Percentiles rank a stretch among this genome's conserved stretches.
phyloP scores from a whole-genome alignment of 495 filamentous ascomycete species.

The Rostrohypoxylon terebratum region DNA sequence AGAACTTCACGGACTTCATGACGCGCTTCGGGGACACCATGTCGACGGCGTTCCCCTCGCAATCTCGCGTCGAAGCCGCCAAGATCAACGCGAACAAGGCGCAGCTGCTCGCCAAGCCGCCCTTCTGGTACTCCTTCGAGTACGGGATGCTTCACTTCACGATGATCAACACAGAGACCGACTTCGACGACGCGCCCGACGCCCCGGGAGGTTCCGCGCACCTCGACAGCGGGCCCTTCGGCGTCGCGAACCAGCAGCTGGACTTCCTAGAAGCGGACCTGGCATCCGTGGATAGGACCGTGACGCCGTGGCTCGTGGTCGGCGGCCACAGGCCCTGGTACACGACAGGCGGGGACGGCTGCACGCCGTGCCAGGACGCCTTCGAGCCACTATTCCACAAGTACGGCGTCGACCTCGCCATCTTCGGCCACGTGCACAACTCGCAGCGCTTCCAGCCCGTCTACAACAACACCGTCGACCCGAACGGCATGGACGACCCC shows the following conservation, averaged over 20 bases:
- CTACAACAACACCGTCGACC: conserved; percentile 56
- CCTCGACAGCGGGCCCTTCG: conserved; percentile 65
- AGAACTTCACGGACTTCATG: conserved; percentile 70
- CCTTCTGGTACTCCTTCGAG: conserved; percentile 75
- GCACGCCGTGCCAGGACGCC: conserved; percentile 64
- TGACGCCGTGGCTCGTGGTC: conserved; percentile 69
- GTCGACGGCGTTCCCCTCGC: conserved; percentile 61
- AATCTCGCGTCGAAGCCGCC: conserved; percentile 57
- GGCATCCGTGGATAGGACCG: conserved; percentile 59
- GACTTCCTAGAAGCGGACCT: conserved; percentile 60
- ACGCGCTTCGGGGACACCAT: conserved; percentile 66
- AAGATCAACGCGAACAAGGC: conserved; percentile 62
- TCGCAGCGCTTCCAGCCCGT: conserved; percentile 60
- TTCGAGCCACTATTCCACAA: conserved; percentile 70
- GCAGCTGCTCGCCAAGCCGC: conserved; percentile 62
- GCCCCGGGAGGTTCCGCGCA: conserved; percentile 57
- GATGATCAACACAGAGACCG: conserved; percentile 70
- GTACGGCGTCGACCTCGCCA: conserved; percentile 70
- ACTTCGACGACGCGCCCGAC: conserved; percentile 61
- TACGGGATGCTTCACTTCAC: conserved; percentile 69
- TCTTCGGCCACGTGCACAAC: conserved; percentile 73
- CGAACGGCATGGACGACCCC: conserved; percentile 64
- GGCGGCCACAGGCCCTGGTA: conserved; percentile 74
- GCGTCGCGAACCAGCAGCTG: conserved; percentile 57
- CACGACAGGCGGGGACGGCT: conserved; percentile 56